phyloP scores from a whole-genome alignment of 148 eudicot genomes.

The Selenicereus undatus region DNA sequence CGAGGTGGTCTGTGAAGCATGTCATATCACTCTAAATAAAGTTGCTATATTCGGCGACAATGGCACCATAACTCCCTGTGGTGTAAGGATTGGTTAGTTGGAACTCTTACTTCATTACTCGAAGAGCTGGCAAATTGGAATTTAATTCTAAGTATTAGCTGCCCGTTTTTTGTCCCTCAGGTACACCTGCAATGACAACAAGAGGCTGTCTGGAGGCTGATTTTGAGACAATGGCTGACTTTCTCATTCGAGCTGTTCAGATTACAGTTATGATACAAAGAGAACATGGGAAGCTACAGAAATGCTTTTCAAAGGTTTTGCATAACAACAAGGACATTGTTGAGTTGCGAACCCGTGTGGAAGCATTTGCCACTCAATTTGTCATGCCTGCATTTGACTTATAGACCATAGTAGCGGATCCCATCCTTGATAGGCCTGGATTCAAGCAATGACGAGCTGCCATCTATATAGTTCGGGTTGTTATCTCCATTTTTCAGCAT shows the following conservation, averaged over 20 bases:
- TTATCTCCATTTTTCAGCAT: neutral
- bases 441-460: neutral
- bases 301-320: constrained; percentile 57
- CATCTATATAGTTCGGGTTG: constrained; percentile 10
- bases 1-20: constrained; percentile 89
- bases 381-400: constrained; percentile 81
- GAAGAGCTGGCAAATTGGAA: neutral
- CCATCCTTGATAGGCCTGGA: neutral
- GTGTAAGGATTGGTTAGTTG: constrained; percentile 48
- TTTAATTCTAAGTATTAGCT: neutral
- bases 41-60: constrained; percentile 73
- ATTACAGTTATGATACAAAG: constrained; percentile 56
- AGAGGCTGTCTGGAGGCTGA: constrained; percentile 86
- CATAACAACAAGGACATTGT: constrained; percentile 60
- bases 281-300: constrained; percentile 57
- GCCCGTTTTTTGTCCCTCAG: constrained; percentile 26
- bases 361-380: constrained; percentile 72
- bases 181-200: constrained; percentile 97
- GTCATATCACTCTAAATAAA: constrained; percentile 85
- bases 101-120: neutral
- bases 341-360: constrained; percentile 61
- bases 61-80: constrained; percentile 75
- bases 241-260: constrained; percentile 70
- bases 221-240: constrained; percentile 80
- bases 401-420: neutral